Percentiles rank a stretch among this genome's conserved stretches.
These are phyloP conservation scores for Tricholomella constricta DNA, from an alignment of 768 basidiomycete species.

Conservation along the genomic window DNA sequence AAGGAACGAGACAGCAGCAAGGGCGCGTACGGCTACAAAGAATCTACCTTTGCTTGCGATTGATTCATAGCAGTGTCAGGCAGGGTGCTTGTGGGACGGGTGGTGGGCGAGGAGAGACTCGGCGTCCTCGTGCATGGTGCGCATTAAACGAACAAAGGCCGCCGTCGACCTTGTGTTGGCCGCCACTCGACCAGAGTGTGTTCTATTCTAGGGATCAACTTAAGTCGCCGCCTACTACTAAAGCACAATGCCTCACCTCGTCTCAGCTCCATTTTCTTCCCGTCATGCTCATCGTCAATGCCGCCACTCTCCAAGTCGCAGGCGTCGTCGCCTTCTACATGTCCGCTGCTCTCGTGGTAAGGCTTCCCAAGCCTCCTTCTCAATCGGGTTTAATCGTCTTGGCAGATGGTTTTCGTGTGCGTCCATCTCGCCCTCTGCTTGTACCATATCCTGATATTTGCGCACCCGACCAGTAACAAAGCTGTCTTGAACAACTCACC, in stretches of 20 bases:
- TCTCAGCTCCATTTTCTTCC: constrained; percentile 9
- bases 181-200: too few relatives aligned
- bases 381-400: constrained; percentile 1
- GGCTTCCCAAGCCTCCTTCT: too few relatives aligned
- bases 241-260: neutral
- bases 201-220: too few relatives aligned
- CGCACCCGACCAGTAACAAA: constrained; percentile 57
- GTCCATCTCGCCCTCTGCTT: constrained; percentile 8
- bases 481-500: constrained; percentile 69
- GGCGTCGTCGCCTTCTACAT: constrained; percentile 82
- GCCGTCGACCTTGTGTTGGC: too few relatives aligned
- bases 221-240: too few relatives aligned
- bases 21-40: constrained; percentile 27
- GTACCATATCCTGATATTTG: constrained; percentile 8
- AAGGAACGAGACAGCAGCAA: constrained; percentile 31
- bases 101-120: constrained; percentile 7
- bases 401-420: constrained; percentile 56
- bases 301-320: constrained; percentile 54
- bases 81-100: neutral
- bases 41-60: constrained; percentile 20
- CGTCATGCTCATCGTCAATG: constrained; percentile 31
- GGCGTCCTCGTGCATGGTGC: constrained; percentile 16
- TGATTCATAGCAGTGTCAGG: constrained; percentile 9
- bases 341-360: constrained; percentile 69
- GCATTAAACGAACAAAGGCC: neutral